Evolutionary conservation across 2,329 filamentous ascomycete species (phyloP).

Genomic region (Diaporthe sp.): DNA sequence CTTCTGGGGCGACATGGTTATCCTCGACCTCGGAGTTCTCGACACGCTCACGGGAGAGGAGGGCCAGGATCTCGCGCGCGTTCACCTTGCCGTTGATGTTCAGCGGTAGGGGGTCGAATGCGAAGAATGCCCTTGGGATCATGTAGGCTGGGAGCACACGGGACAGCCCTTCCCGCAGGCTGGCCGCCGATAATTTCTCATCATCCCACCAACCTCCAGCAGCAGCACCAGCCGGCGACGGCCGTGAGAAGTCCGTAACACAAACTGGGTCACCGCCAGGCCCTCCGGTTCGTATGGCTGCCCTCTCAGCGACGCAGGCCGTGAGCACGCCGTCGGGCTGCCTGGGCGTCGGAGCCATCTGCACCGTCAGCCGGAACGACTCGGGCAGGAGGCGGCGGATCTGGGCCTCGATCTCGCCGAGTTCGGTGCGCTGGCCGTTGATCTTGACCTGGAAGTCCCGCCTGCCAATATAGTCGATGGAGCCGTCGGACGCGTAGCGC

Average conservation of each 20-base stretch:
- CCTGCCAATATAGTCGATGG: slow-evolving; percentile 56
- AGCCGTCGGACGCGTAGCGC: slow-evolving; percentile 48
- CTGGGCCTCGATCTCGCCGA: slow-evolving; percentile 57
- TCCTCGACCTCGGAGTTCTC: not conserved
- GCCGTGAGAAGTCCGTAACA: not conserved
- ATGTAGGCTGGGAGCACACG: not conserved
- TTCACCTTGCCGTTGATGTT: not conserved
- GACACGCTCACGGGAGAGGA: not conserved
- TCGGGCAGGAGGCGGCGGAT: not conserved
- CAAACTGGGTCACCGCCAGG: not conserved
- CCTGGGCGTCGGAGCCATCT: not conserved
- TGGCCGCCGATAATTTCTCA: not conserved
- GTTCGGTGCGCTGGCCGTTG: slow-evolving; percentile 62
- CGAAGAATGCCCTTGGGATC: not conserved
- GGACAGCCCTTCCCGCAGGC: not conserved
- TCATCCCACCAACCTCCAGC: not conserved
- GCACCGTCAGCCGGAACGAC: not conserved
- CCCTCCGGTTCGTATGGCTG: not conserved
- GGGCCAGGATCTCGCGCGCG: not conserved
- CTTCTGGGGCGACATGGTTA: not conserved
- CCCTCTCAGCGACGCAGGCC: not conserved
- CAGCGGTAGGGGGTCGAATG: not conserved
- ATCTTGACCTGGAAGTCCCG: slow-evolving; percentile 66
- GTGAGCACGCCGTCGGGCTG: not conserved
- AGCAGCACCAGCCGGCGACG: not conserved